phyloP scores from a whole-genome alignment of 2,329 filamentous ascomycete species.

The Colletotrichum lindemuthianum region DNA sequence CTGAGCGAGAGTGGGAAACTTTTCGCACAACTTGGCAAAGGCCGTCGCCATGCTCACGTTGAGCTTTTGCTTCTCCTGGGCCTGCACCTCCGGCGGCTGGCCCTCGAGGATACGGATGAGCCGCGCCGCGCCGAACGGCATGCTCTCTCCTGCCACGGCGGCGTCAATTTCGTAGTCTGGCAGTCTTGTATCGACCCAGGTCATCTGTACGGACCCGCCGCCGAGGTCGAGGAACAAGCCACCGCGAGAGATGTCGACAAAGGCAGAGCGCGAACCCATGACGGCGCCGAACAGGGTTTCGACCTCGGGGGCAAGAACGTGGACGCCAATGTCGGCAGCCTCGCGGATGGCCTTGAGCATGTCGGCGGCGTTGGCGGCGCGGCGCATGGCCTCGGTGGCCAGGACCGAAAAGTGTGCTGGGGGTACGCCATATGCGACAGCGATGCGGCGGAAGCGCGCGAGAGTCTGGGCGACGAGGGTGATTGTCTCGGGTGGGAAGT shows the following conservation, averaged over 20 bases:
- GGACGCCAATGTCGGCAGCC: slow-evolving; percentile 71
- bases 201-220: slow-evolving; percentile 75
- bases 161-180: slow-evolving; percentile 62
- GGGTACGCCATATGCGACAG: slow-evolving; percentile 74
- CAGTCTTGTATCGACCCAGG: slow-evolving; percentile 64
- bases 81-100: slow-evolving; percentile 51
- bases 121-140: slow-evolving; percentile 71
- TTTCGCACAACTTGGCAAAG: slow-evolving; percentile 61
- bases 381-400: slow-evolving; percentile 89
- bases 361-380: slow-evolving; percentile 76
- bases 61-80: slow-evolving; percentile 64
- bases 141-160: slow-evolving; percentile 63
- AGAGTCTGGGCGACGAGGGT: slow-evolving; percentile 72
- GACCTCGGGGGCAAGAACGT: slow-evolving; percentile 79
- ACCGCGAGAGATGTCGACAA: slow-evolving; percentile 66
- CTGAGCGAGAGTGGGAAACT: slow-evolving; percentile 60
- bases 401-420: slow-evolving; percentile 75
- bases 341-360: slow-evolving; percentile 73
- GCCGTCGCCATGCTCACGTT: slow-evolving; percentile 66
- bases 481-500: slow-evolving; percentile 68
- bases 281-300: slow-evolving; percentile 84
- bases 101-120: slow-evolving; percentile 61
- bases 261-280: slow-evolving; percentile 82
- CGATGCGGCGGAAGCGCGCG: slow-evolving; percentile 76
- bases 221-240: slow-evolving; percentile 90